These are phyloP conservation scores for Porogramme epimiltina DNA, from an alignment of 1,284 basidiomycete genomes.

Conservation along the genomic window DNA sequence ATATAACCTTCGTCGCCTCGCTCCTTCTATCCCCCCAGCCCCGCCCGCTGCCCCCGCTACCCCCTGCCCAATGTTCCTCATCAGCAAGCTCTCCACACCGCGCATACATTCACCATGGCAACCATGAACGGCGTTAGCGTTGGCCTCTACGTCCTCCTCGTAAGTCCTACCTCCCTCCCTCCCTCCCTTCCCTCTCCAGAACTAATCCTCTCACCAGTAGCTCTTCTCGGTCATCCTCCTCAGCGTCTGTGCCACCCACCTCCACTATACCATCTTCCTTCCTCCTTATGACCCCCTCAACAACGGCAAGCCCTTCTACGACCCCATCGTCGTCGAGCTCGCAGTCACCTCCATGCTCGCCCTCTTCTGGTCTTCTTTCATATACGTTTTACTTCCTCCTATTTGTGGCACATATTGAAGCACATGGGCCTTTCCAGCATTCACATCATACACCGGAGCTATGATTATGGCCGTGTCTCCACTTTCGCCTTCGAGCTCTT, in stretches of 20 bases:
- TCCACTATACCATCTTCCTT: conserved; percentile 69
- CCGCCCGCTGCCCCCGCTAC: background rate
- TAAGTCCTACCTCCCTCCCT: conserved; percentile 15
- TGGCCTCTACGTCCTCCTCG: conserved; percentile 29
- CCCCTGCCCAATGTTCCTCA: background rate
- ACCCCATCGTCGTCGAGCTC: conserved; percentile 69
- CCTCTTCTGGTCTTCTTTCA: conserved; percentile 60
- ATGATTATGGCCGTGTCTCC: conserved; percentile 56
- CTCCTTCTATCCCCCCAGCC: background rate
- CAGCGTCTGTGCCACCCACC: conserved; percentile 58
- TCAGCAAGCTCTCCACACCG: background rate
- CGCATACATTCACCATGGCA: conserved; percentile 14
- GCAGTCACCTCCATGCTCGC: conserved; percentile 61
- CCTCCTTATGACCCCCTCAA: conserved; percentile 61
- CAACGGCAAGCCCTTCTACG: conserved; percentile 60
- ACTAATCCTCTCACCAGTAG: conserved; percentile 36
- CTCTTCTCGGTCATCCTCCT: conserved; percentile 64
- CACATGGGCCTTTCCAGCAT: conserved; percentile 15
- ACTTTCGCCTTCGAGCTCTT: conserved; percentile 64
- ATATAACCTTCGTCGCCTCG: background rate
- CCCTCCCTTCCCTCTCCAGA: background rate
- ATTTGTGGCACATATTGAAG: background rate
- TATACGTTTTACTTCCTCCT: conserved; percentile 45
- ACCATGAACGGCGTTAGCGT: conserved; percentile 26
- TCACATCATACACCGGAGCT: conserved; percentile 52